Percentiles rank a stretch among this genome's conserved stretches.
Evolutionary conservation across 306 rosid genomes (phyloP).

Genomic region (Pyrus betulifolia): DNA sequence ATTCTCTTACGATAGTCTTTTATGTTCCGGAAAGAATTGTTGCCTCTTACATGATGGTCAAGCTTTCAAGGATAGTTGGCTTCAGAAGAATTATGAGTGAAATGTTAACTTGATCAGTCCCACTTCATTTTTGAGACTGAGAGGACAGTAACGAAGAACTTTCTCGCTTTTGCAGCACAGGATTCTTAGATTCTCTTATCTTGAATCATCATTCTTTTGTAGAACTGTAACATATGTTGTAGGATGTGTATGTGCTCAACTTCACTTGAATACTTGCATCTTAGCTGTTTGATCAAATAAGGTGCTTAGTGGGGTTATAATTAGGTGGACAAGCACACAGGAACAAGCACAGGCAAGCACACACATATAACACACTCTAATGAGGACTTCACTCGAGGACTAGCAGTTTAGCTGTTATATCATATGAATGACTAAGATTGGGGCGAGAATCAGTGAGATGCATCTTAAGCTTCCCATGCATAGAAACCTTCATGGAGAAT

Average conservation of each 20-base stretch:
- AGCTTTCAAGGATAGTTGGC: background rate
- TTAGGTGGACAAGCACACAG: no score
- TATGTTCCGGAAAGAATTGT: background rate
- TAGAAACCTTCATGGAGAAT: no score
- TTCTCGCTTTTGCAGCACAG: background rate
- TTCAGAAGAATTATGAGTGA: background rate
- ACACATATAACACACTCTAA: background rate
- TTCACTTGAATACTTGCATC: no score
- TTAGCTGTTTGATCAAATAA: no score
- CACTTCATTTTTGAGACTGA: background rate
- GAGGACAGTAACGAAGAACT: background rate
- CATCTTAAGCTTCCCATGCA: background rate
- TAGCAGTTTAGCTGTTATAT: background rate
- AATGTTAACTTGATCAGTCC: background rate
- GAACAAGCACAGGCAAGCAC: background rate
- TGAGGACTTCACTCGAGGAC: background rate
- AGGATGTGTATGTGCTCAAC: background rate
- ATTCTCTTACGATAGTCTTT: background rate
- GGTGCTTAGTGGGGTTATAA: no score
- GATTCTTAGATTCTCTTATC: background rate
- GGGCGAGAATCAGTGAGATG: background rate
- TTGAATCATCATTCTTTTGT: background rate
- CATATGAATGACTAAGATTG: background rate
- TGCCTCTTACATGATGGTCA: background rate
- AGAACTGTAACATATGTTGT: background rate